These are phyloP conservation scores for Hordeum marinum DNA, from an alignment of 176 grass and related monocot genomes.

Conservation along the genomic window DNA sequence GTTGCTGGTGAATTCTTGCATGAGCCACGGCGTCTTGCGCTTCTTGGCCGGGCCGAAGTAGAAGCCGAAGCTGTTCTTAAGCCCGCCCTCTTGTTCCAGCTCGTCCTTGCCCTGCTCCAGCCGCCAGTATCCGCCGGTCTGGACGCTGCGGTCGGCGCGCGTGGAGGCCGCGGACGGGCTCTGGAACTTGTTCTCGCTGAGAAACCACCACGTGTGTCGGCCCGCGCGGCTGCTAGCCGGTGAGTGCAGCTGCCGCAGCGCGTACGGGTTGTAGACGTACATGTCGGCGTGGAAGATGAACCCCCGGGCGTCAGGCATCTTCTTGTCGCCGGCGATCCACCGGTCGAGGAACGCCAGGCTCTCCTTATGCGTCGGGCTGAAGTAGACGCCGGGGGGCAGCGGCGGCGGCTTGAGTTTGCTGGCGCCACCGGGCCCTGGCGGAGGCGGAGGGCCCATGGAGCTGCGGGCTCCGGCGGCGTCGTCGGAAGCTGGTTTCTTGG, in stretches of 20 bases:
- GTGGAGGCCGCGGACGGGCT: neutral
- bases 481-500: too few relatives aligned
- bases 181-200: neutral
- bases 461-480: neutral
- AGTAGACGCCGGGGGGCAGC: conserved; percentile 17
- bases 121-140: neutral
- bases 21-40: too few relatives aligned
- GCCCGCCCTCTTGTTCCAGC: neutral
- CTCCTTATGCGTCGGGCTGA: conserved; percentile 2
- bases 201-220: neutral
- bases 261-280: neutral
- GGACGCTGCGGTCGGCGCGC: neutral
- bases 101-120: neutral
- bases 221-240: neutral
- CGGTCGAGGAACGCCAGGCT: neutral
- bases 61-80: neutral
- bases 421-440: neutral
- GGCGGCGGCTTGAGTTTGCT: neutral
- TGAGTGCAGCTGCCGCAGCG: neutral
- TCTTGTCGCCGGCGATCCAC: neutral
- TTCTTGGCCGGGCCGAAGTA: neutral
- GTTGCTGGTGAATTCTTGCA: too few relatives aligned
- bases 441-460: neutral
- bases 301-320: neutral
- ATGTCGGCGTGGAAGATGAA: neutral